A percentile compares a stretch with the other conserved stretches of the same genome.
These are phyloP conservation scores for Suillus subalutaceus DNA, from an alignment of 768 basidiomycete genomes.

Conservation along the genomic window DNA sequence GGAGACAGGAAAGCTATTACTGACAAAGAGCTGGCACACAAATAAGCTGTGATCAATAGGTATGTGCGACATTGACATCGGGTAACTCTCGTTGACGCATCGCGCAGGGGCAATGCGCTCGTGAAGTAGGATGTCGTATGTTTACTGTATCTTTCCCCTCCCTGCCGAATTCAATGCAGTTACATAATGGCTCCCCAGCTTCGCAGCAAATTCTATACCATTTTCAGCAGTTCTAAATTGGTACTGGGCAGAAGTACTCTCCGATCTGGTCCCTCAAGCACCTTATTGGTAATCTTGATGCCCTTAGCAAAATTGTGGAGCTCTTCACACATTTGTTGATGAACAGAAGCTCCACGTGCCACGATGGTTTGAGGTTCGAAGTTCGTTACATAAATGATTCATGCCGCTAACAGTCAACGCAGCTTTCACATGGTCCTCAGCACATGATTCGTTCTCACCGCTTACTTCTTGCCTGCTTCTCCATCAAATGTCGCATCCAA, in stretches of 20 bases:
- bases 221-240: neutral
- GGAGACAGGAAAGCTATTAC: slow-evolving; percentile 60
- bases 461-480: neutral
- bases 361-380: neutral
- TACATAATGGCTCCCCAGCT: no score
- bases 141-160: no score
- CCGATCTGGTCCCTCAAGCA: neutral
- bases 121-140: no score
- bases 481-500: neutral
- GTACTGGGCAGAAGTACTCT: neutral
- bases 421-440: neutral
- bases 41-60: slow-evolving; percentile 77
- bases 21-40: slow-evolving; percentile 65
- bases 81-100: slow-evolving; percentile 13
- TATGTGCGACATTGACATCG: slow-evolving; percentile 35
- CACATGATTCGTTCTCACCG: neutral
- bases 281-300: neutral
- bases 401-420: neutral
- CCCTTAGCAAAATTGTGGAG: no score
- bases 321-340: no score
- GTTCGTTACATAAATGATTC: neutral
- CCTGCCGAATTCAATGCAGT: no score
- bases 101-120: no score
- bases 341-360: no score
- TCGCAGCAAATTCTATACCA: no score